Evolutionary conservation across 805 yeast species (phyloP), one percentile per base, ranked within the genome.

Genomic region (Brettanomyces naardenensis): DNA sequence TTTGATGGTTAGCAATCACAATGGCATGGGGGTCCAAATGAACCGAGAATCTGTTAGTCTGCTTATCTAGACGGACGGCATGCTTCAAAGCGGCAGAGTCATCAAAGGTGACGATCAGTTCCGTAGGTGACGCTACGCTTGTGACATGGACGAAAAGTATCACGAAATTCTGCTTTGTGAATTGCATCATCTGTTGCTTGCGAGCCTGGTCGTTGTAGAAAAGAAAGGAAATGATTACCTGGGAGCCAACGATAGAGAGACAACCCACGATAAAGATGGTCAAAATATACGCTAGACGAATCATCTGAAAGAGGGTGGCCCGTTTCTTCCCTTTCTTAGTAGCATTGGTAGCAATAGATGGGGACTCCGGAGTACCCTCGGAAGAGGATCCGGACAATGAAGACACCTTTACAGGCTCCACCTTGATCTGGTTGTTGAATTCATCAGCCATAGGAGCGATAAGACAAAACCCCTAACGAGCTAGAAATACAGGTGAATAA

Each of bases 1-100:
- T 80, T 61, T 89, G 97, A 59, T 90, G 97, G 54, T 90, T 90
- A n/a, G 92, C 75, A 26, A 89, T 79, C 33, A 81, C 56, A 2
- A 90, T 49, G 11, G 65, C 64, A 13, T 44, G 44, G 14, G 46
- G 42, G 28, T 55, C 57, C 5, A 61, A 42, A 4, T 39, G 44
- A 14, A 54, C 35, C 9, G 35, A 17, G 5, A 42, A 28, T 6
- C 29, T 27, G 10, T 44, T 47, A 13, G 41, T 33, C n/a, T 45
- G 37, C 1, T 33, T 21, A 4, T 38, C 34, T 3, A 41, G 30
- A 6, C 40, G 21, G 14, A 30, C 33, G 31, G 38, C 31, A 36
- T 41, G 13, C 10, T 35, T 32, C 19, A 38, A 18, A 20, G 31
- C 29, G 44, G 35, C 13, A 42, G 31, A 4, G 39, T 42, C 39